Evolutionary conservation across 73 alveolate genomes (phyloP).

Genomic region (Paramecium bursaria): DNA sequence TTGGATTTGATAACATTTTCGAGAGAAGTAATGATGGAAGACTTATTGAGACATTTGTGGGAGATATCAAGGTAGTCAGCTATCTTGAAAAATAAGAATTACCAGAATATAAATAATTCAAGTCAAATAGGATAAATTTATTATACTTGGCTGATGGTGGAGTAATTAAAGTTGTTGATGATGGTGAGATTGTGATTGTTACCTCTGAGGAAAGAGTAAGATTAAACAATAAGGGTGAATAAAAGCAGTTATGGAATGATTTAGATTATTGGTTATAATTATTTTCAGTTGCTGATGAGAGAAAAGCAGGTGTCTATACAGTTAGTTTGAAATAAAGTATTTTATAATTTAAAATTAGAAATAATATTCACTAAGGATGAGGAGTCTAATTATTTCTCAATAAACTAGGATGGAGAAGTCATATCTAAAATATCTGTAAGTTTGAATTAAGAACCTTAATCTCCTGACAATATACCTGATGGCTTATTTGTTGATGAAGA

Average conservation of each 20-base stretch:
- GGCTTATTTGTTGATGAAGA: constrained; percentile 86
- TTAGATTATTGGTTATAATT: constrained; percentile 72
- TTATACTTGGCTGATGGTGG: constrained; percentile 77
- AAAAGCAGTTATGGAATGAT: constrained; percentile 75
- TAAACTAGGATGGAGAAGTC: constrained; percentile 67
- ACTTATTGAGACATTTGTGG: constrained; percentile 68
- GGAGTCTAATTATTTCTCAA: constrained; percentile 72
- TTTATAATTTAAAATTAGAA: neutral
- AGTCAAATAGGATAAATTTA: constrained; percentile 69
- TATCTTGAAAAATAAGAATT: constrained; percentile 59
- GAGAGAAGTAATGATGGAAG: constrained; percentile 76
- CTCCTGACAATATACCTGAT: constrained; percentile 79
- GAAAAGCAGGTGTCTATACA: constrained; percentile 78
- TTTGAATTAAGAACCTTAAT: constrained; percentile 75
- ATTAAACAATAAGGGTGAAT: constrained; percentile 70
- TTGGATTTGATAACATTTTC: constrained; percentile 63
- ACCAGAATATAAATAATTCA: constrained; percentile 58
- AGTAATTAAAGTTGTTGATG: constrained; percentile 67
- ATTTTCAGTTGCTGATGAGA: constrained; percentile 69
- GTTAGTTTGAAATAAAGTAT: constrained; percentile 56
- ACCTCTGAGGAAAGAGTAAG: constrained; percentile 75
- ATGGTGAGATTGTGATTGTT: constrained; percentile 75
- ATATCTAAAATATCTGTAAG: constrained; percentile 62
- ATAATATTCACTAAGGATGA: constrained; percentile 68
- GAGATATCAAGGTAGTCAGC: constrained; percentile 71